Base-by-base conservation (phyloP, 2,329 filamentous ascomycete genomes). In the Aspergillus amoenus region DNA sequence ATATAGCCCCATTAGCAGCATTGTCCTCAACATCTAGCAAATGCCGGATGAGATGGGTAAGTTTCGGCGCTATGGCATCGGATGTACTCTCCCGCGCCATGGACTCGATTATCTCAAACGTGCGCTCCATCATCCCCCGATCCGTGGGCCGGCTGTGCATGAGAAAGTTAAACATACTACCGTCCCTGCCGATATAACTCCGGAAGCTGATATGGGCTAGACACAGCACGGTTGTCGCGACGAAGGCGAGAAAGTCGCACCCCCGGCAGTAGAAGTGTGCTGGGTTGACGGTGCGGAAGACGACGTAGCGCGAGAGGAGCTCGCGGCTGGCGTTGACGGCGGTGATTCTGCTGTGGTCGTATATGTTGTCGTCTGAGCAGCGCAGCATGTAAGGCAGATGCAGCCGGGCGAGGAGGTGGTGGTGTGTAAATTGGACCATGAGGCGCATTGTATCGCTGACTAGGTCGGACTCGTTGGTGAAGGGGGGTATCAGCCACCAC, bases 311-410 rank as follows among this genome's bases (percentile, higher is more conserved):
- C 3, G 63, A 68, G 8, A 86, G 70, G 13, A 84, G 73, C 52
- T 80, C 79, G 2, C 83, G 79, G 47, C 80, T 82, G 5, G 82
- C 78, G 11, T 76, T 75, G 45, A 83, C 68, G 58, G 80, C 81
- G 1, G 76, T 78, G 12, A 75, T 74, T 55, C 78, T 82, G 61
- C 78, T 82, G 63, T 81, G 79, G 18, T 81, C 76, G 54, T 78
- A 78, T 15, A 74, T 73, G 6, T 53, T 51, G 17, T 71, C 50
- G 15, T 71, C 68, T 5, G 56, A 65, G 6, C 70, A 58, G 22
- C 73, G 76, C 11, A 84, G 74, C 68, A 85, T 79, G 30, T 81
- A 84, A 0, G 83, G 83, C 1, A 85, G 73, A 58, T 86, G 82
- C 0, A 85, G 74, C 8, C 82, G 74, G 34, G 81, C 76, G 7